A percentile compares a stretch with the other conserved stretches of the same genome.
Conservation (phyloP, 2,329 filamentous ascomycete species). For the Thielaviopsis punctulata region DNA sequence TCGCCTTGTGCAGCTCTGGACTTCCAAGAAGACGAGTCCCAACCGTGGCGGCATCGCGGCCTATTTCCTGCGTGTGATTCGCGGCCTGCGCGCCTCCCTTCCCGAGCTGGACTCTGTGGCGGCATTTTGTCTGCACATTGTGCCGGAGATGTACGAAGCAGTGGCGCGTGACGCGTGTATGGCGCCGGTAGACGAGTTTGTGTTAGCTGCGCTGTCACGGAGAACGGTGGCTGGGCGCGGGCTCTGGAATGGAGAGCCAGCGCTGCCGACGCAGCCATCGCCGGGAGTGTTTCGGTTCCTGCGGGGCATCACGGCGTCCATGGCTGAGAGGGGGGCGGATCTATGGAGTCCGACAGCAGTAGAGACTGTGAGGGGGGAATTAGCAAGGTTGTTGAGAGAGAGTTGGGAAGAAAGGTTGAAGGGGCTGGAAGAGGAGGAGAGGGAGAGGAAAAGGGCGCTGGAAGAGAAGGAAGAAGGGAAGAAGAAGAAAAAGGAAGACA, state of each 20-base stretch:
- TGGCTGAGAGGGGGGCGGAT: slow-evolving; percentile 57
- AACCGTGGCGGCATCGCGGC: slow-evolving; percentile 36
- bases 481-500: slow-evolving; percentile 12
- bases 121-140: slow-evolving; percentile 40
- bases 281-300: slow-evolving; percentile 57
- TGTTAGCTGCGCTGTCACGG: slow-evolving; percentile 23
- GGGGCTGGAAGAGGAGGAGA: slow-evolving; percentile 11
- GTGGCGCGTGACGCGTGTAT: slow-evolving; percentile 37
- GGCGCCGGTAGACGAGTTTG: slow-evolving; percentile 31
- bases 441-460: slow-evolving; percentile 10
- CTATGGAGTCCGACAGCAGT: slow-evolving; percentile 64
- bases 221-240: slow-evolving; percentile 40
- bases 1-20: slow-evolving; percentile 35
- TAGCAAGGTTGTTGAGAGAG: slow-evolving; percentile 33
- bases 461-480: slow-evolving; percentile 11
- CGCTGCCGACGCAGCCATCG: slow-evolving; percentile 63
- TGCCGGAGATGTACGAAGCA: slow-evolving; percentile 46
- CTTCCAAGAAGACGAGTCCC: slow-evolving; percentile 25
- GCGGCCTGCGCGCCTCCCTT: slow-evolving; percentile 54
- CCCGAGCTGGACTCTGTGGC: slow-evolving; percentile 34
- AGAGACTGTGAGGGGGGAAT: slow-evolving; percentile 38
- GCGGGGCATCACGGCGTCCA: slow-evolving; percentile 42
- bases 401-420: slow-evolving; percentile 29
- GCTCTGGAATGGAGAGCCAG: slow-evolving; percentile 66
- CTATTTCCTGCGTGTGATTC: slow-evolving; percentile 56